These are phyloP conservation scores for Saturnispora gosingensis DNA, from an alignment of 805 yeast genomes.

Conservation along the genomic window DNA sequence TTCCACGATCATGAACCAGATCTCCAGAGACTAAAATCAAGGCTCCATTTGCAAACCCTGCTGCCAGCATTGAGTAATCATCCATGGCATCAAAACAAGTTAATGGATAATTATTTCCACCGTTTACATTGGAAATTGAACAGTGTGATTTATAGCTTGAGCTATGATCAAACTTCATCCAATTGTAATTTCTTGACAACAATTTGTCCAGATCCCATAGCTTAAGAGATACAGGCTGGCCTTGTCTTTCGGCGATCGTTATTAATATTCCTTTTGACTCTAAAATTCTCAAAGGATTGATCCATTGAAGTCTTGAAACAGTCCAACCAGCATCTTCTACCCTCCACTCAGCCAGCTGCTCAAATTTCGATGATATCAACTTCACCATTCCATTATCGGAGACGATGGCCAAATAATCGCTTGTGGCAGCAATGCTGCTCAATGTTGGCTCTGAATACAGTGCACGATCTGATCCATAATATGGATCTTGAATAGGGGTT, in stretches of 20 bases:
- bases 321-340: constrained; percentile 62
- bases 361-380: constrained; percentile 44
- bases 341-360: constrained; percentile 39
- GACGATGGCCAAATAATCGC: constrained; percentile 51
- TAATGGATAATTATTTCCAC: constrained; percentile 69
- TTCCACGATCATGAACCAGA: constrained; percentile 76
- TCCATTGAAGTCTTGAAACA: constrained; percentile 43
- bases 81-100: constrained; percentile 49
- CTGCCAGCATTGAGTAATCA: constrained; percentile 54
- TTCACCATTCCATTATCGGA: constrained; percentile 44
- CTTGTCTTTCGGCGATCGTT: constrained; percentile 68
- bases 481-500: constrained; percentile 79
- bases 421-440: constrained; percentile 52
- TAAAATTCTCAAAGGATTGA: constrained; percentile 25
- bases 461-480: constrained; percentile 47
- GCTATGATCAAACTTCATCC: constrained; percentile 25
- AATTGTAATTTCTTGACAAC: constrained; percentile 17
- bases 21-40: constrained; percentile 83
- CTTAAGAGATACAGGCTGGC: constrained; percentile 56
- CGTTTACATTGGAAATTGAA: constrained; percentile 44
- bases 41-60: constrained; percentile 80
- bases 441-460: constrained; percentile 74
- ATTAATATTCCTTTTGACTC: constrained; percentile 30
- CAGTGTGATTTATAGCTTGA: constrained; percentile 50
- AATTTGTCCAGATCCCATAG: constrained; percentile 64